Evolutionary conservation across 371 early-diverging fungal genomes (phyloP).

Genomic region (Mortierella sp.): DNA sequence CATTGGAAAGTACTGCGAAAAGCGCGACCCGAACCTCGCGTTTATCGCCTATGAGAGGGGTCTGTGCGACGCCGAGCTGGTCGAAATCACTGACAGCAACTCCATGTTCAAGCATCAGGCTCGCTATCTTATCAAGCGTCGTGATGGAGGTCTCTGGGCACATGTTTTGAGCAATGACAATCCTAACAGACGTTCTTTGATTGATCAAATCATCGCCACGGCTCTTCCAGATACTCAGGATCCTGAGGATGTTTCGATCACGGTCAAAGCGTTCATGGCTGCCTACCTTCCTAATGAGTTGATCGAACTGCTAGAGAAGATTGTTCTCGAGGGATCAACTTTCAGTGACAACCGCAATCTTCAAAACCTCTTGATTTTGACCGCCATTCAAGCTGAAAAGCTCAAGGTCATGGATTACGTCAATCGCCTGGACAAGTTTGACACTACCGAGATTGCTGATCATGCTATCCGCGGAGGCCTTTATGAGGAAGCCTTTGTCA

Average conservation of each 20-base stretch:
- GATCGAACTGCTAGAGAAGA: slow-evolving; percentile 96
- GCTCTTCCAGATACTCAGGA: slow-evolving; percentile 96
- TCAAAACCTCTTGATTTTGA: slow-evolving; percentile 96
- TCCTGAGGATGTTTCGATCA: slow-evolving; percentile 96
- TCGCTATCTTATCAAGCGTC: slow-evolving; percentile 92
- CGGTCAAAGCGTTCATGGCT: slow-evolving; percentile 98
- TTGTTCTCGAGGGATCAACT: slow-evolving; percentile 89
- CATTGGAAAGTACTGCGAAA: slow-evolving; percentile 97
- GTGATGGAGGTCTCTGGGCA: slow-evolving; percentile 88
- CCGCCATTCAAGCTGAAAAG: slow-evolving; percentile 96
- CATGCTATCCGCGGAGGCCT: slow-evolving; percentile 90
- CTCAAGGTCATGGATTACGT: slow-evolving; percentile 94
- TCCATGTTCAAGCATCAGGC: slow-evolving; percentile 99
- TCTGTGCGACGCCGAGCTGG: slow-evolving; percentile 92
- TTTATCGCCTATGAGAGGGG: slow-evolving; percentile 96
- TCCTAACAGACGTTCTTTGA: slow-evolving; percentile 84
- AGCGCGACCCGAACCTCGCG: slow-evolving; percentile 96
- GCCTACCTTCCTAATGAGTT: slow-evolving; percentile 95
- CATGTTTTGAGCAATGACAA: slow-evolving; percentile 84
- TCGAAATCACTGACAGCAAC: slow-evolving; percentile 95
- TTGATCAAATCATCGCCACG: slow-evolving; percentile 90
- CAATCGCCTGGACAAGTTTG: slow-evolving; percentile 92
- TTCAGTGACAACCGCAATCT: slow-evolving; percentile 96
- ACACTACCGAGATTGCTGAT: slow-evolving; percentile 95
- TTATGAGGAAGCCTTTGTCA: slow-evolving; percentile 95